Percentiles rank a stretch among this genome's conserved stretches.
phyloP scores from a whole-genome alignment of 164 flowering plant species.

The Stephania cephalantha region DNA sequence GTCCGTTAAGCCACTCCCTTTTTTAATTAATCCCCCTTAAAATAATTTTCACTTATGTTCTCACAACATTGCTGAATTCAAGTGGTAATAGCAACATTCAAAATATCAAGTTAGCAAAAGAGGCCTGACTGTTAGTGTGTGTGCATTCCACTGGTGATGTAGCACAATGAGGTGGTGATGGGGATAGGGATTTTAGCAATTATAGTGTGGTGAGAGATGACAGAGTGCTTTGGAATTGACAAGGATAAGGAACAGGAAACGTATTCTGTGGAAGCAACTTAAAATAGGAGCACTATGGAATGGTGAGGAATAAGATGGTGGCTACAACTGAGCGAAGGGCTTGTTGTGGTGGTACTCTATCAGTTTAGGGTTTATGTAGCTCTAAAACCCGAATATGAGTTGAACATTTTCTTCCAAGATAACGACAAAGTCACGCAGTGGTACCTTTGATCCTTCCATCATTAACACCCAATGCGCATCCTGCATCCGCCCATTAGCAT shows the following conservation, averaged over 20 bases:
- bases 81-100: background rate
- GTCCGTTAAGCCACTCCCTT: background rate
- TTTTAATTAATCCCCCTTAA: background rate
- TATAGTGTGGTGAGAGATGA: background rate
- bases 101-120: background rate
- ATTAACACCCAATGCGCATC: conserved; percentile 87
- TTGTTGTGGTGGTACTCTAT: background rate
- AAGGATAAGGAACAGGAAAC: background rate
- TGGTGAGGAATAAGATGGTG: background rate
- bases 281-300: background rate
- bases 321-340: background rate
- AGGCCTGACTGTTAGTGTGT: background rate
- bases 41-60: background rate
- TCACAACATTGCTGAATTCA: background rate
- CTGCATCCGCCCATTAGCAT: conserved; percentile 91
- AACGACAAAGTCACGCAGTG: background rate
- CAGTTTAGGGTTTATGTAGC: background rate
- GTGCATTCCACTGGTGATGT: background rate
- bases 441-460: conserved; percentile 95
- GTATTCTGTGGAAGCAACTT: background rate
- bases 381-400: background rate
- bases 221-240: background rate
- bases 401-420: background rate
- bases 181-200: background rate
- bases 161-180: background rate